Conservation (phyloP, 441 rosid species). For the Metrosideros polymorpha region DNA sequence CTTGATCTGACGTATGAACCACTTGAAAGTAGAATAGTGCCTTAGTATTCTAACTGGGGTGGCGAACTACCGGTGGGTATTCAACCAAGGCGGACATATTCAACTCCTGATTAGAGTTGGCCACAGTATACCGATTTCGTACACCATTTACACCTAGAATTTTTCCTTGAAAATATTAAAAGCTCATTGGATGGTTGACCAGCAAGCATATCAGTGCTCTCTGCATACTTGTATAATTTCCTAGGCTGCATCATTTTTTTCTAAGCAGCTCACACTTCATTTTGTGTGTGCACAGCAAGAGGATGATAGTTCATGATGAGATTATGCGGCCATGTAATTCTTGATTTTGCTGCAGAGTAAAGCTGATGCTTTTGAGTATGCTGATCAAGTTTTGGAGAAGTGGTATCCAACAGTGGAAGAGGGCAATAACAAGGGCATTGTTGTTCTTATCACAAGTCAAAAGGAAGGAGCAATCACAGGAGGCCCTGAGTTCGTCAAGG, state of each 20-base stretch:
- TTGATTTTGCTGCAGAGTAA: conserved; percentile 56
- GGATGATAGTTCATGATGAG: neutral
- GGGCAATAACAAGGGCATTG: conserved; percentile 83
- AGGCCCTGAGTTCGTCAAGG: conserved; percentile 82
- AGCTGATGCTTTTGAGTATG: conserved; percentile 99
- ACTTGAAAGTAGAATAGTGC: neutral
- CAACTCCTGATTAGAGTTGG: neutral
- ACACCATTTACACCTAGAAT: neutral
- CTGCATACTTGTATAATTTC: neutral
- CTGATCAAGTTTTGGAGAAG: conserved; percentile 86
- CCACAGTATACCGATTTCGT: neutral
- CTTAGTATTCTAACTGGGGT: neutral
- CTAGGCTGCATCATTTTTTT: neutral
- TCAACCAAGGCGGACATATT: neutral
- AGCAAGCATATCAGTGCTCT: neutral
- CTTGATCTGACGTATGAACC: neutral
- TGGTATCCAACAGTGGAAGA: conserved; percentile 92
- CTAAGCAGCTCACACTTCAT: neutral
- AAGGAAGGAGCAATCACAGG: conserved; percentile 96
- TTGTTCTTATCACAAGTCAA: conserved; percentile 83
- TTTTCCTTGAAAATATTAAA: neutral
- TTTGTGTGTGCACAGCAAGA: neutral
- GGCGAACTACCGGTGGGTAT: neutral
- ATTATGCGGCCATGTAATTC: neutral
- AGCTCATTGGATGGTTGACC: neutral